Conservation (phyloP, 2,329 filamentous ascomycete species). For the Ascochyta pisi region DNA sequence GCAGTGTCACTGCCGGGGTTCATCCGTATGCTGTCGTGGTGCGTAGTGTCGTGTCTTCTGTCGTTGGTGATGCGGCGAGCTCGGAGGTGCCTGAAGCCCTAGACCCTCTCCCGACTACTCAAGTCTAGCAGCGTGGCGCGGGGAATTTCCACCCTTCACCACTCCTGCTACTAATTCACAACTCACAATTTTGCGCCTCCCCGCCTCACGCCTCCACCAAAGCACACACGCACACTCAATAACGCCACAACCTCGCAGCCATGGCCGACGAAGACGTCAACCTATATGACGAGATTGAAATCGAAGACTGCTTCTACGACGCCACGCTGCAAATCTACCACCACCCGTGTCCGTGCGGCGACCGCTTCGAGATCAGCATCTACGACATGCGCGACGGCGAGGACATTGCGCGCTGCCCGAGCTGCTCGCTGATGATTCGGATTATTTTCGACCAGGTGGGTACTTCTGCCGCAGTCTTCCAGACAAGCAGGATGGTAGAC, state of each 20-base stretch:
- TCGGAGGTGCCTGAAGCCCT: background rate
- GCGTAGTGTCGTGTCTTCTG: too few species aligned
- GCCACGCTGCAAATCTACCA: slow-evolving; percentile 91
- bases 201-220: background rate
- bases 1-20: too few species aligned
- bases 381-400: slow-evolving; percentile 85
- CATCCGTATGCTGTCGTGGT: too few species aligned
- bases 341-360: slow-evolving; percentile 96
- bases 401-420: slow-evolving; percentile 96
- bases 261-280: slow-evolving; percentile 56
- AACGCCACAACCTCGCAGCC: background rate
- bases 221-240: background rate
- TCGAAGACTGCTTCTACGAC: slow-evolving; percentile 93
- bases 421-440: slow-evolving; percentile 94
- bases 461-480: background rate
- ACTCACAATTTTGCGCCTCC: slow-evolving; percentile 4
- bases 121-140: background rate
- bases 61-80: background rate
- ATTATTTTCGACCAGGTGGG: slow-evolving; percentile 86
- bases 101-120: background rate
- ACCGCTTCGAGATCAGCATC: slow-evolving; percentile 90
- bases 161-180: background rate
- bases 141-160: background rate
- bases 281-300: slow-evolving; percentile 97
- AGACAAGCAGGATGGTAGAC: too few species aligned